Evolutionary conservation across 495 filamentous ascomycete species (phyloP).

Genomic region (Echria macrotheca): DNA sequence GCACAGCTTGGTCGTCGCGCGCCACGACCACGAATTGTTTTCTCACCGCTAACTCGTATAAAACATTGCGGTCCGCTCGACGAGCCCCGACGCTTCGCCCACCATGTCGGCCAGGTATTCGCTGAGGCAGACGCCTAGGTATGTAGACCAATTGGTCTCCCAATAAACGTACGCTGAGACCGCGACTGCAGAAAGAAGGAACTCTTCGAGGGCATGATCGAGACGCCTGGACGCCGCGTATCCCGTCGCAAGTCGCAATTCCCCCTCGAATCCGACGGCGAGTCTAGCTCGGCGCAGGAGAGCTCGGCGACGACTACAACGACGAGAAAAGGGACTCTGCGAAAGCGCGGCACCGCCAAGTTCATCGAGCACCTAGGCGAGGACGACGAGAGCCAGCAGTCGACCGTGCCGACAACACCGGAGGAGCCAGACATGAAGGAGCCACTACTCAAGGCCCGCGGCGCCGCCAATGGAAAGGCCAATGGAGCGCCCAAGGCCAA

Average conservation of each 20-base stretch:
- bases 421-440: constrained; percentile 30
- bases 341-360: constrained; percentile 36
- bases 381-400: constrained; percentile 18
- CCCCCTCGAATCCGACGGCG: constrained; percentile 37
- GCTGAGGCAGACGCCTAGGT: constrained; percentile 49
- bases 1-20: neutral
- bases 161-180: neutral
- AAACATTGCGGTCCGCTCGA: constrained; percentile 13
- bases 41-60: constrained; percentile 9
- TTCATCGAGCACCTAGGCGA: constrained; percentile 43
- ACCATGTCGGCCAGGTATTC: constrained; percentile 37
- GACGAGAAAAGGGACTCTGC: constrained; percentile 21
- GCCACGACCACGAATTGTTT: neutral
- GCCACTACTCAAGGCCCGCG: constrained; percentile 19
- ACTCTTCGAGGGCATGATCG: constrained; percentile 48
- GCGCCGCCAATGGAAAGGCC: constrained; percentile 21
- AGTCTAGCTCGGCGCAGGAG: constrained; percentile 40
- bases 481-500: constrained; percentile 28
- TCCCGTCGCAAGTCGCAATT: constrained; percentile 40
- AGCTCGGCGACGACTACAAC: constrained; percentile 17
- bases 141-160: constrained; percentile 14
- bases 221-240: constrained; percentile 36
- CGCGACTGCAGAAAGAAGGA: constrained; percentile 41
- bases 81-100: constrained; percentile 10
- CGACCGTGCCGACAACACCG: constrained; percentile 21